Conservation (phyloP, 1,139 yeast genomes). For the Sugiyamaella sp. region DNA sequence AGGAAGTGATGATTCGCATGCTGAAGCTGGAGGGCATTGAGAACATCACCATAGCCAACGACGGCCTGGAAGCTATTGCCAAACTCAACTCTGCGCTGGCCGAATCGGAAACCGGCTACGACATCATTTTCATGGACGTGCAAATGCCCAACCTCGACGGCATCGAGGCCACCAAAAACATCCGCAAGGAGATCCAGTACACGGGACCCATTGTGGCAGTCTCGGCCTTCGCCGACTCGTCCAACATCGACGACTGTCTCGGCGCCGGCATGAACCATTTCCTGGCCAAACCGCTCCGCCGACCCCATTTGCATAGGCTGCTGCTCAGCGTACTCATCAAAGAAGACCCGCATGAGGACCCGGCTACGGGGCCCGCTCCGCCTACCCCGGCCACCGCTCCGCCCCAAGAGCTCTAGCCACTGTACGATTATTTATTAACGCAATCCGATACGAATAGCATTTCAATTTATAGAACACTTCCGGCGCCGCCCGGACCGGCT, state of each 20-base stretch:
- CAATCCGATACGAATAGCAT: background rate
- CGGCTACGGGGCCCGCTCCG: too few relatives aligned
- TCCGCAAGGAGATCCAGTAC: constrained; percentile 62
- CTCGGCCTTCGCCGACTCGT: constrained; percentile 93
- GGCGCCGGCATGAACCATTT: constrained; percentile 90
- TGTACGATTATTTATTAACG: background rate
- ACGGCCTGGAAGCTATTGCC: constrained; percentile 87
- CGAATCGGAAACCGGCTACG: constrained; percentile 53
- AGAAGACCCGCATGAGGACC: constrained; percentile 11
- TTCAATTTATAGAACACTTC: too few relatives aligned
- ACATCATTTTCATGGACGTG: constrained; percentile 90
- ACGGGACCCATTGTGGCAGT: constrained; percentile 83
- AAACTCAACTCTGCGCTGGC: constrained; percentile 46
- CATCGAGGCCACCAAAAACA: constrained; percentile 71
- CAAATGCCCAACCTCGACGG: constrained; percentile 98
- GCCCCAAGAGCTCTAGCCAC: background rate
- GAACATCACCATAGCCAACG: constrained; percentile 77
- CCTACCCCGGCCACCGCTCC: background rate
- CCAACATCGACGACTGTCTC: constrained; percentile 81
- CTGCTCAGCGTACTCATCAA: constrained; percentile 26
- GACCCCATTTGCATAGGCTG: constrained; percentile 34
- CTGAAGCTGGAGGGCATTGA: constrained; percentile 77
- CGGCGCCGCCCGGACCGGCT: too few relatives aligned
- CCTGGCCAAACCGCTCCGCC: constrained; percentile 68
- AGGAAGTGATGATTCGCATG: constrained; percentile 91